A percentile compares a stretch with the other conserved stretches of the same genome.
Conservation (phyloP, 495 filamentous ascomycete species). For the Tuber aestivum region DNA sequence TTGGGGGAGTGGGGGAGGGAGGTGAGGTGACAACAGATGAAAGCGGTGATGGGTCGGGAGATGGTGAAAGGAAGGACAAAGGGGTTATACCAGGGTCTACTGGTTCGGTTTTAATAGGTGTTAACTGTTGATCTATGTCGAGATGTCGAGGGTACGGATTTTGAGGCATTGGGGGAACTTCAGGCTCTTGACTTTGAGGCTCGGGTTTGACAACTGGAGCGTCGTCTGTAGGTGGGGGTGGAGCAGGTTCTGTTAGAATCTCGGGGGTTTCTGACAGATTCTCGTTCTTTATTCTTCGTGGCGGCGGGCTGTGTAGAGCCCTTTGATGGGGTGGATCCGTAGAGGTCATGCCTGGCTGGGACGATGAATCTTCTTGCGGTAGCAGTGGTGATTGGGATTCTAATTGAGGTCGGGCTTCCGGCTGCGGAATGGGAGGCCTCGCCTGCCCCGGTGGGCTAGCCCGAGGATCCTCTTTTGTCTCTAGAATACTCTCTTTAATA, state of each 20-base stretch:
- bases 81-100: conserved; percentile 12
- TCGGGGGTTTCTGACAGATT: not conserved
- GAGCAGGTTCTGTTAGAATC: not conserved
- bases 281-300: not conserved
- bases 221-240: not conserved
- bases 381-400: not conserved
- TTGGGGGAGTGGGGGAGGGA: conserved; percentile 12
- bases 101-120: conserved; percentile 2
- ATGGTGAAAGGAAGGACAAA: not conserved
- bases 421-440: not conserved
- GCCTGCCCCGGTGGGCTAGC: conserved; percentile 3
- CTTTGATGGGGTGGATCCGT: not conserved
- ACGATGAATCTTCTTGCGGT: not conserved
- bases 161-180: not conserved
- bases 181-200: not conserved
- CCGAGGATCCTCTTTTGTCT: not conserved
- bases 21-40: conserved; percentile 7
- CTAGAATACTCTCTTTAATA: not conserved
- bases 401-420: not conserved
- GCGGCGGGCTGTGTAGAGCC: not conserved
- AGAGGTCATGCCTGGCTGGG: not conserved
- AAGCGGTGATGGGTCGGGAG: not conserved
- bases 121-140: not conserved
- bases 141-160: not conserved
- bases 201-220: not conserved